Percentiles rank a stretch among this genome's conserved stretches.
phyloP scores from a whole-genome alignment of 768 basidiomycete species.

The Boletus insuetus region DNA sequence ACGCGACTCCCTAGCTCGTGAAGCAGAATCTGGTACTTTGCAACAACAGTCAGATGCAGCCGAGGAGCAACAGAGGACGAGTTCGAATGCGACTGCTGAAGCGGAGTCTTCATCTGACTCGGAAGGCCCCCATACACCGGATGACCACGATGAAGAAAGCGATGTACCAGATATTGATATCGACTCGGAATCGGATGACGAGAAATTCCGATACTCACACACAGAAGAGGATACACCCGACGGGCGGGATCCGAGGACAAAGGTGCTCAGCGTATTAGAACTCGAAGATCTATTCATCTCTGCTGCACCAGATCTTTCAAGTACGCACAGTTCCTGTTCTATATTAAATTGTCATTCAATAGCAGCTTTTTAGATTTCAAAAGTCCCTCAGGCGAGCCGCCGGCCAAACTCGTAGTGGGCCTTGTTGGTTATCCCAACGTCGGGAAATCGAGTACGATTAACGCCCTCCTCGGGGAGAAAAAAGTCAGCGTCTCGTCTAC shows the following conservation, averaged over 20 bases:
- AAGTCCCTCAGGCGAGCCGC: conserved; percentile 52
- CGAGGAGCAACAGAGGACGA: neutral
- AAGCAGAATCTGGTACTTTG: conserved; percentile 18
- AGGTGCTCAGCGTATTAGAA: conserved; percentile 81
- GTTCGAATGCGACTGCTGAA: conserved; percentile 3
- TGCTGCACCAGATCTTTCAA: conserved; percentile 66
- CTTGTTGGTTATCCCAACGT: conserved; percentile 99
- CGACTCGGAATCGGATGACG: conserved; percentile 34
- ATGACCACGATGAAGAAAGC: conserved; percentile 30
- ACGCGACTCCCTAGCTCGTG: conserved; percentile 41
- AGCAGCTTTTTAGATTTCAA: conserved; percentile 51
- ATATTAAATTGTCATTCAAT: neutral
- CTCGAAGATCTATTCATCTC: conserved; percentile 79
- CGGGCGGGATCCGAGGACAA: conserved; percentile 60
- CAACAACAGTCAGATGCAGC: conserved; percentile 1
- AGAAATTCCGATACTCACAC: conserved; percentile 46
- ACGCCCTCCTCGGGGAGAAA: conserved; percentile 92
- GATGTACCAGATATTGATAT: conserved; percentile 25
- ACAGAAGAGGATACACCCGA: conserved; percentile 55
- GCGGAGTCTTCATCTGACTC: conserved; percentile 34
- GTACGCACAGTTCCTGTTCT: conserved; percentile 40
- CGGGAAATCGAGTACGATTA: conserved; percentile 97
- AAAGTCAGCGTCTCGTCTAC: conserved; percentile 98
- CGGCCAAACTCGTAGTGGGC: conserved; percentile 72
- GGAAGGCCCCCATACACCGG: conserved; percentile 25